Base-by-base conservation (phyloP, 108 stramenopile genomes). In the Cyclotella sp. region DNA sequence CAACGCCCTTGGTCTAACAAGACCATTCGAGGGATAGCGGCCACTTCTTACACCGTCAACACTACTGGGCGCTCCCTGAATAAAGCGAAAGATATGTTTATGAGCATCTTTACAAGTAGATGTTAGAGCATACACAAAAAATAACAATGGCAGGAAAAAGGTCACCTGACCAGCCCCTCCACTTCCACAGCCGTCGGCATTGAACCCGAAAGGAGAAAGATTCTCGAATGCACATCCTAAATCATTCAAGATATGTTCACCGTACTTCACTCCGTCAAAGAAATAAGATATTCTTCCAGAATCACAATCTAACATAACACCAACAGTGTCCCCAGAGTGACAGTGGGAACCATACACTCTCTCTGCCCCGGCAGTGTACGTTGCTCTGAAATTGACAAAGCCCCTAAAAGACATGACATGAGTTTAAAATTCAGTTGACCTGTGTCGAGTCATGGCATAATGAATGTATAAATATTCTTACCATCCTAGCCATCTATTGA, bases 191-290 rank as follows among this genome's bases (percentile, higher is more conserved):
- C 95, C 95, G 70, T 90, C 90, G 26, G 86, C 95, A 81, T 86
- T 92, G 78, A 87, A 98, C 47, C 89, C 96, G 79, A 89, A 93
- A 30, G 94, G 95, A 59, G 90, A 91, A 14, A 94, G 34, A 75
- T 92, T 89, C 72, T 95, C 93, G 82, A 97, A 97, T 13, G 98
- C 98, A 70, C 96, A 96, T 8, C 98, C 98, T 19, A 99, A 75
- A 78, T 98, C 97, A 74, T 91, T 94, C 64, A 98, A 68, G 42
- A 95, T 92, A 66, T 98, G 98, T 68, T 97, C 96, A 13, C 98
- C 98, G 79, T 96, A 98, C 72, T 97, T 97, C 34, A 97, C 70
- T 2, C 97, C 98, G 75, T 99, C 97, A 70, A 89, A 91, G 78
- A 97, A 97, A 84, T 95, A 99, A 29, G 92, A 85, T 62, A 99